A percentile compares a stretch with the other conserved stretches of the same genome.
These are phyloP conservation scores for Porodaedalea pini DNA, from an alignment of 1,284 basidiomycete species.

Conservation along the genomic window DNA sequence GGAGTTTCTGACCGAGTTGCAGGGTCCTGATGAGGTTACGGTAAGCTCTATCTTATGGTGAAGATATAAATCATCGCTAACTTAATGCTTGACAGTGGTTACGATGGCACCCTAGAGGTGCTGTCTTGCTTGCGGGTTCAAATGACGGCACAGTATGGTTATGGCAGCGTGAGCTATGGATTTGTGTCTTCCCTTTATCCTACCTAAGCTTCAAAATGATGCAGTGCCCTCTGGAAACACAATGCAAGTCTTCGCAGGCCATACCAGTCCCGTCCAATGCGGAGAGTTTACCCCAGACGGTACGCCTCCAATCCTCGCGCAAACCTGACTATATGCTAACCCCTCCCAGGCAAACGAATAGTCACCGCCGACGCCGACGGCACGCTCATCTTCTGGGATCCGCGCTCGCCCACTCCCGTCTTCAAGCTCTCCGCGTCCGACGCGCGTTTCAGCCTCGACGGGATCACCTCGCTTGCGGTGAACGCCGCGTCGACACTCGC, in stretches of 20 bases:
- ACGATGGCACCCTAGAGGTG: constrained; percentile 94
- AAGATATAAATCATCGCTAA: not conserved
- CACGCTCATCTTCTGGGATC: constrained; percentile 89
- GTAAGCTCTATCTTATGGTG: constrained; percentile 44
- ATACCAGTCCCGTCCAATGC: constrained; percentile 81
- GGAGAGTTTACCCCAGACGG: constrained; percentile 93
- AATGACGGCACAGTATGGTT: constrained; percentile 97
- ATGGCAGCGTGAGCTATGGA: constrained; percentile 76
- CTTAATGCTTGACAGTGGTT: constrained; percentile 62
- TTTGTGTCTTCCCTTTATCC: constrained; percentile 9
- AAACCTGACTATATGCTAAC: constrained; percentile 16
- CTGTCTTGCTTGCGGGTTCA: constrained; percentile 85
- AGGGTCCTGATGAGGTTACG: constrained; percentile 94
- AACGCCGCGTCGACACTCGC: constrained; percentile 84
- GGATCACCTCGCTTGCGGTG: constrained; percentile 84
- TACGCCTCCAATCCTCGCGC: constrained; percentile 28
- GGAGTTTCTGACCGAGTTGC: constrained; percentile 90
- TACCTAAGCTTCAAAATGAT: constrained; percentile 7
- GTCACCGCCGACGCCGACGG: constrained; percentile 86
- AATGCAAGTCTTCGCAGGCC: constrained; percentile 95
- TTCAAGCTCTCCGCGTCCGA: constrained; percentile 77
- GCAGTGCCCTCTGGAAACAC: constrained; percentile 89
- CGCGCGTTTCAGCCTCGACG: constrained; percentile 73
- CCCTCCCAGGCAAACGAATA: constrained; percentile 73
- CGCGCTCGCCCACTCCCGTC: constrained; percentile 70